Base-by-base conservation (phyloP, 495 filamentous ascomycete genomes). In the Pseudomonodictys pantanalensis region DNA sequence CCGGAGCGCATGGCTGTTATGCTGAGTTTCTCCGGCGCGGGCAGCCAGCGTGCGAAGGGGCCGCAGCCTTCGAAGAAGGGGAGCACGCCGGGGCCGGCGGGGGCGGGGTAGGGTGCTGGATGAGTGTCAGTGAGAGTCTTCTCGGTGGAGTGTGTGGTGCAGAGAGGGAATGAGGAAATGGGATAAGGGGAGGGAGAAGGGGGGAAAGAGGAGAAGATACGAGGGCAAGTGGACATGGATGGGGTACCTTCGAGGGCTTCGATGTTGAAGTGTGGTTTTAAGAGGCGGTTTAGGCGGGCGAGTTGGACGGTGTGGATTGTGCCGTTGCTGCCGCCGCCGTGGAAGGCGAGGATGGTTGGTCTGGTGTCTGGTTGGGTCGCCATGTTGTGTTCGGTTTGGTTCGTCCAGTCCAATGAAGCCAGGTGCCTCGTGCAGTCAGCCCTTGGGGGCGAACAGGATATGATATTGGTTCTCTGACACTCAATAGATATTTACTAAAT, bases 51-150 rank as follows among this genome's bases (percentile, higher is more conserved):
- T 5, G 52, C 30, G 63, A 25, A 66, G 30, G 63, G 63, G 0
- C 58, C 63, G 52, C 58, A 62, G 48, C 52, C 63, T 45, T 63
- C 60, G 30, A 63, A 63, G 39, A 63, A 57, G 44, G 60, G 60
- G 35, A 63, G 60, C 26, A 63, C 23, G n/a, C 60, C 60, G 10
- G 60, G 60, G 45, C 60, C 60, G 8, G 60, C 60, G 39, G 52
- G 32, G 22, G 46, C 45, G 52, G 60, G 52, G 53, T 52, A 63
- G 22, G 60, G 47, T 46, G 33, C 60, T 62, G 41, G 25, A 28
- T 7, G n/a, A n/a, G n/a, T n/a, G n/a, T n/a, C n/a, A n/a, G 15
- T 4, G 32, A 11, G 8, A 22, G 28, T 43, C 52, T 52, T 51
- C 45, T 41, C 11, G 7, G 54, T 6, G 44, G 6, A 15, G 6